Conservation (phyloP, 2,329 filamentous ascomycete species). For the Exophiala lecanii-corni region DNA sequence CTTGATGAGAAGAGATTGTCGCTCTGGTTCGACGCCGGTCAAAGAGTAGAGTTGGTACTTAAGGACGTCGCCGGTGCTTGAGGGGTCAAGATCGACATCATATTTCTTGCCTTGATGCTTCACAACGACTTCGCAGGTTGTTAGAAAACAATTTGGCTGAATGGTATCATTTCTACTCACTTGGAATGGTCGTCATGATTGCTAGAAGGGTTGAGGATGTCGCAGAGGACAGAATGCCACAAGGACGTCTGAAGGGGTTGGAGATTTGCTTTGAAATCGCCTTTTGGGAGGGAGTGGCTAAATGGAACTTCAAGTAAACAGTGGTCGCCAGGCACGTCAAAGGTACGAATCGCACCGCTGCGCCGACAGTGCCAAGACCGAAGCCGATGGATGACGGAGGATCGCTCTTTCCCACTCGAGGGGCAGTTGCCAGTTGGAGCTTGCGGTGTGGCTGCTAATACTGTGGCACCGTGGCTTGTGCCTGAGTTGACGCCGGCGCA, state of each 20-base stretch:
- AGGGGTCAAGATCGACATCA: constrained; percentile 84
- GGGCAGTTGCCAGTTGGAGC: no score
- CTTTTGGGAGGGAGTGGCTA: background rate
- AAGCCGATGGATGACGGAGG: background rate
- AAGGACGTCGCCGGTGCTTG: constrained; percentile 82
- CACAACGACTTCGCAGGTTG: constrained; percentile 63
- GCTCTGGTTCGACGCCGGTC: constrained; percentile 90
- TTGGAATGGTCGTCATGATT: constrained; percentile 54
- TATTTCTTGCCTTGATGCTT: constrained; percentile 96
- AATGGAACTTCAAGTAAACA: constrained; percentile 2
- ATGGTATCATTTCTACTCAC: constrained; percentile 35
- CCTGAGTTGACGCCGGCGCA: no score
- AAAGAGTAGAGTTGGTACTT: constrained; percentile 94
- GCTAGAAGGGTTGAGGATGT: background rate
- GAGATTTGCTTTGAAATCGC: constrained; percentile 11
- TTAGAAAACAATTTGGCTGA: constrained; percentile 5
- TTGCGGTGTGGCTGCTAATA: background rate
- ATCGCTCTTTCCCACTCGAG: background rate
- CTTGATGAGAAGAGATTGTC: constrained; percentile 94
- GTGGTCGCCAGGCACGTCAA: constrained; percentile 2
- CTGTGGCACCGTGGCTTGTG: no score
- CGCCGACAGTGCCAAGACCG: background rate
- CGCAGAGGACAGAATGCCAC: background rate
- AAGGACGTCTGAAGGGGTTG: background rate
- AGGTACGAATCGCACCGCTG: constrained; percentile 1